These are phyloP conservation scores for Amaranthus cruentus DNA, from an alignment of 148 eudicot species.

Conservation along the genomic window DNA sequence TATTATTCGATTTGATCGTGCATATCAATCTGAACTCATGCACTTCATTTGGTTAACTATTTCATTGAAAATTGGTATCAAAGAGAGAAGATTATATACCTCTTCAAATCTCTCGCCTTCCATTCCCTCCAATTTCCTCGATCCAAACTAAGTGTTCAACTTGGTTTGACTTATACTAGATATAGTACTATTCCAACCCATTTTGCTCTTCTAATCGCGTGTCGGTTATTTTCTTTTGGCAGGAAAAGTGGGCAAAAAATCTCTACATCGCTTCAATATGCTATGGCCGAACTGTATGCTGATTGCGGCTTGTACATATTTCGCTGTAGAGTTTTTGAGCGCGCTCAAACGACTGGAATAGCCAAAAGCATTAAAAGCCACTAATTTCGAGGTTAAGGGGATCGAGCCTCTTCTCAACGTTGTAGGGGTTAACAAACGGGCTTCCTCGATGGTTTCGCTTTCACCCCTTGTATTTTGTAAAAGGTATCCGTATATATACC, in stretches of 20 bases:
- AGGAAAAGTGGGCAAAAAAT: slow-evolving; percentile 89
- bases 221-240: slow-evolving; percentile 17
- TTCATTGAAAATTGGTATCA: no score
- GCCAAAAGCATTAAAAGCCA: not conserved
- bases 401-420: slow-evolving; percentile 2
- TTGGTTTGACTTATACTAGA: no score
- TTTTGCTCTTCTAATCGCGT: no score
- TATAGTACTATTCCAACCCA: no score
- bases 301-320: slow-evolving; percentile 28
- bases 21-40: no score
- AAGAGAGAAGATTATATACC: no score
- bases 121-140: no score
- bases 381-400: slow-evolving; percentile 20
- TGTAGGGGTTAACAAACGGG: not conserved
- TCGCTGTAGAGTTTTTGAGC: slow-evolving; percentile 22
- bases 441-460: not conserved
- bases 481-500: slow-evolving; percentile 27
- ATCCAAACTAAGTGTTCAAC: no score
- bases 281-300: slow-evolving; percentile 85
- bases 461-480: slow-evolving; percentile 23
- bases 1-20: no score
- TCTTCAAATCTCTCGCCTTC: no score
- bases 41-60: no score
- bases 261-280: slow-evolving; percentile 86
- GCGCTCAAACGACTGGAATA: slow-evolving; percentile 8